Conservation (phyloP, 2,329 filamentous ascomycete species). For the Fusarium nurragi region DNA sequence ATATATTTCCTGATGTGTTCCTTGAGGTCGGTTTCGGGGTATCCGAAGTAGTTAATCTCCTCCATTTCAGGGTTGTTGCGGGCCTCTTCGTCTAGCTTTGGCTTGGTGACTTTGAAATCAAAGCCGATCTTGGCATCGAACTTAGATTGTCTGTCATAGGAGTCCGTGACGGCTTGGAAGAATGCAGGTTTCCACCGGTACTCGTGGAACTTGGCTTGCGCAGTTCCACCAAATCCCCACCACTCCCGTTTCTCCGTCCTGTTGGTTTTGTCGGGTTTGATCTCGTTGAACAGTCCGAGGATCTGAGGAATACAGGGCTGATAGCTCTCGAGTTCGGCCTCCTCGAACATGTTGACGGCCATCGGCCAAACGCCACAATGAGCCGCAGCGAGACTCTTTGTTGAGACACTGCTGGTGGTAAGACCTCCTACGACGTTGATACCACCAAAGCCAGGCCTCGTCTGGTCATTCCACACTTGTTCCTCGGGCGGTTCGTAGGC, state of each 20-base stretch:
- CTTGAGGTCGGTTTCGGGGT: constrained; percentile 45
- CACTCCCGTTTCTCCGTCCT: constrained; percentile 15
- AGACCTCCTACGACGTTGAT: constrained; percentile 53
- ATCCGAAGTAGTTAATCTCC: constrained; percentile 48
- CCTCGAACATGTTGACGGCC: constrained; percentile 54
- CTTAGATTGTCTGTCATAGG: constrained; percentile 47
- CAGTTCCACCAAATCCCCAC: constrained; percentile 4
- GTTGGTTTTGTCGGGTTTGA: constrained; percentile 9
- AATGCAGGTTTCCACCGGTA: constrained; percentile 47
- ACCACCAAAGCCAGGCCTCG: constrained; percentile 48
- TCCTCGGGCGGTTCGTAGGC: constrained; percentile 38
- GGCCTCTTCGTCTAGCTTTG: constrained; percentile 42
- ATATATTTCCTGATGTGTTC: constrained; percentile 48
- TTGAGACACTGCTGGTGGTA: constrained; percentile 54
- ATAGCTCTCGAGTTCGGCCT: constrained; percentile 54
- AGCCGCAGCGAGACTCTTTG: constrained; percentile 55
- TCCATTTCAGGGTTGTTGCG: constrained; percentile 31
- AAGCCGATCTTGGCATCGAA: constrained; percentile 48
- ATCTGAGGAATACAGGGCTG: constrained; percentile 56
- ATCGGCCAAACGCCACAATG: constrained; percentile 55
- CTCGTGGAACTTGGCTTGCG: constrained; percentile 37
- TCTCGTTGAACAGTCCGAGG: constrained; percentile 47
- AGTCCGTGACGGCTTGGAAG: constrained; percentile 49
- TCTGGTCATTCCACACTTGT: constrained; percentile 37
- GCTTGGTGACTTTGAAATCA: constrained; percentile 43